These are phyloP conservation scores for Aphanocladium album DNA, from an alignment of 2,329 filamentous ascomycete genomes.

Conservation along the genomic window DNA sequence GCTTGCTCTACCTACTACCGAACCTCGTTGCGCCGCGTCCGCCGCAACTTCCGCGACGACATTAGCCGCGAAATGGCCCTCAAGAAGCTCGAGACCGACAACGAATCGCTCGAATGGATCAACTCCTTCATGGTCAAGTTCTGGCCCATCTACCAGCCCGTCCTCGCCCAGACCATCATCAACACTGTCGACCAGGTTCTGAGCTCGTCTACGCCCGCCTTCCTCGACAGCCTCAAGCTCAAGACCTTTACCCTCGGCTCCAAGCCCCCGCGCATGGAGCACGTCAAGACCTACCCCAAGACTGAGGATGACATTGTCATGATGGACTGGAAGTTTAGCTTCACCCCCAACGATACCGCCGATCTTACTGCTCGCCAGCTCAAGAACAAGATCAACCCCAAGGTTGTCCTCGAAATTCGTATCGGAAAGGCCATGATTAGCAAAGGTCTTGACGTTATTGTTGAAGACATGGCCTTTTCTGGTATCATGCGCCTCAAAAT, in stretches of 20 bases:
- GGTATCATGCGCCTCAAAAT: constrained; percentile 96
- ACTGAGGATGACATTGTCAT: constrained; percentile 91
- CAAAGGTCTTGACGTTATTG: constrained; percentile 94
- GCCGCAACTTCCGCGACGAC: constrained; percentile 94
- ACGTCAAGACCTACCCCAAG: constrained; percentile 97
- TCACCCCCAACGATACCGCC: constrained; percentile 88
- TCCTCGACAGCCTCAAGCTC: constrained; percentile 88
- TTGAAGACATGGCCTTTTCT: constrained; percentile 94
- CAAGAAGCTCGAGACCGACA: constrained; percentile 80
- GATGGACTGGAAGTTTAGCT: constrained; percentile 99
- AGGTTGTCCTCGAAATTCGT: constrained; percentile 89
- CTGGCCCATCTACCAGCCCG: constrained; percentile 97
- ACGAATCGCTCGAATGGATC: constrained; percentile 95
- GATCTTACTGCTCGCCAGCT: constrained; percentile 88
- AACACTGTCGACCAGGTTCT: constrained; percentile 93
- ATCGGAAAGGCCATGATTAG: constrained; percentile 95
- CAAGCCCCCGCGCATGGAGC: constrained; percentile 92
- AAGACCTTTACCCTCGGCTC: constrained; percentile 91
- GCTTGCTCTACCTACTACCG: constrained; percentile 92
- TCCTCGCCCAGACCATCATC: constrained; percentile 87
- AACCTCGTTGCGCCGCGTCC: constrained; percentile 87
- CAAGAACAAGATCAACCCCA: constrained; percentile 95
- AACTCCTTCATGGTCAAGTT: constrained; percentile 98
- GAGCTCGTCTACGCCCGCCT: constrained; percentile 84
- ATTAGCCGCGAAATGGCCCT: constrained; percentile 84